A percentile compares a stretch with the other conserved stretches of the same genome.
phyloP scores from a whole-genome alignment of 176 grass and related monocot species.

The Pharus latifolius region DNA sequence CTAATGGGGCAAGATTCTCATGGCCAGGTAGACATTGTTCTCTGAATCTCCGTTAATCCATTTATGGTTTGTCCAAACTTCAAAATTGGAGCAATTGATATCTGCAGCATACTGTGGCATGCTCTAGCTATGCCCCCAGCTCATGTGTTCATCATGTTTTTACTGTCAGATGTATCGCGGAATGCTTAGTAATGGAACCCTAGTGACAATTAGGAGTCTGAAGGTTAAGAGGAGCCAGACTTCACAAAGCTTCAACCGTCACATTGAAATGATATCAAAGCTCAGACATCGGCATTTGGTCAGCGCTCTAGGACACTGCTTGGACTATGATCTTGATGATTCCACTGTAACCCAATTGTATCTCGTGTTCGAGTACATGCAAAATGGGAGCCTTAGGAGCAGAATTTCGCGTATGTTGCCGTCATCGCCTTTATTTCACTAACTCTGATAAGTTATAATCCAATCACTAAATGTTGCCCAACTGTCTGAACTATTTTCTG shows the following conservation, averaged over 20 bases:
- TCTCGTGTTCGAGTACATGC: slow-evolving; percentile 69
- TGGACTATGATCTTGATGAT: slow-evolving; percentile 69
- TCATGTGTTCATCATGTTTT: background rate
- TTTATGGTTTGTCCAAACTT: background rate
- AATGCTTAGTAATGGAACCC: slow-evolving; percentile 57
- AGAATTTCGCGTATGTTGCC: slow-evolving; percentile 63
- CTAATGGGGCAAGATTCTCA: slow-evolving; percentile 67
- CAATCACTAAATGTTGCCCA: background rate
- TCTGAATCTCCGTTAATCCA: background rate
- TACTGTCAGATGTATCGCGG: slow-evolving; percentile 65
- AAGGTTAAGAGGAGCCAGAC: slow-evolving; percentile 66
- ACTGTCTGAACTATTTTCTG: slow-evolving; percentile 2
- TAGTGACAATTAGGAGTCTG: slow-evolving; percentile 72
- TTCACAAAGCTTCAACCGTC: slow-evolving; percentile 56
- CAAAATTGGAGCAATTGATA: background rate
- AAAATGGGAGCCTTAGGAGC: slow-evolving; percentile 71
- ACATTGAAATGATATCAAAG: slow-evolving; percentile 81
- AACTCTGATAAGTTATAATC: background rate
- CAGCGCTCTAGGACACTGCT: slow-evolving; percentile 83
- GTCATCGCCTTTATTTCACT: background rate
- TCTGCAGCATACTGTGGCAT: background rate
- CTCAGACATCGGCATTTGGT: slow-evolving; percentile 78
- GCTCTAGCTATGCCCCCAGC: background rate
- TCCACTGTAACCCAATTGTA: slow-evolving; percentile 72
- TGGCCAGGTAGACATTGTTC: slow-evolving; percentile 43